Evolutionary conservation across 805 yeast species (phyloP).

Genomic region (Vanderwaltozyma yarrowii): DNA sequence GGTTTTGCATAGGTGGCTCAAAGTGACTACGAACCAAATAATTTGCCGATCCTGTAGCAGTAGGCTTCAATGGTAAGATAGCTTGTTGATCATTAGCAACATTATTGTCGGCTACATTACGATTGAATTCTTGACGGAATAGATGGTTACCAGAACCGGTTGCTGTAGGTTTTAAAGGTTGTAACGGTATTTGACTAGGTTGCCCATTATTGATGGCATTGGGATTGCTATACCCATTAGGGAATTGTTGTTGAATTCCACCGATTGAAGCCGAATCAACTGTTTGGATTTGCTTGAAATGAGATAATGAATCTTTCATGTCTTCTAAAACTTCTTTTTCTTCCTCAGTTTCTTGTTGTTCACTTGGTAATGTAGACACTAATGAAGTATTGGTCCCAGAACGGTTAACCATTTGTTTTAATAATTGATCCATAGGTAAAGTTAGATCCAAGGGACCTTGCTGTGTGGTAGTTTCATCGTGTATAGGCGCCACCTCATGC

Average conservation of each 20-base stretch:
- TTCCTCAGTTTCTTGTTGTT: conserved; percentile 39
- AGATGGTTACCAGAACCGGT: conserved; percentile 28
- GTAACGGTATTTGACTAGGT: conserved; percentile 15
- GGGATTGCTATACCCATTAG: background rate
- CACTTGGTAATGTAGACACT: conserved; percentile 24
- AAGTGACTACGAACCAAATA: conserved; percentile 27
- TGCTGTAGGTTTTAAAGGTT: conserved; percentile 28
- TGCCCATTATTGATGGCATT: background rate
- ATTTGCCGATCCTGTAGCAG: conserved; percentile 35
- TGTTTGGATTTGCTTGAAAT: conserved; percentile 60
- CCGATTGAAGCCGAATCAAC: conserved; percentile 46
- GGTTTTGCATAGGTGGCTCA: no score
- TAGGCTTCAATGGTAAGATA: conserved; percentile 27
- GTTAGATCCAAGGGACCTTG: conserved; percentile 41
- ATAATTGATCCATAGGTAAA: conserved; percentile 68
- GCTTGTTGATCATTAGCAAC: conserved; percentile 1
- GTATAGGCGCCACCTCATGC: conserved; percentile 9
- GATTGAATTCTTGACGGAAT: conserved; percentile 17
- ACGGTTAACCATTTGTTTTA: conserved; percentile 35
- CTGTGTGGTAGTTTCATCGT: conserved; percentile 9
- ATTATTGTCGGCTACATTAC: background rate
- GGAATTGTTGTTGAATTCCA: conserved; percentile 1
- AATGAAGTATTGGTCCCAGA: conserved; percentile 16
- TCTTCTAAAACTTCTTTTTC: conserved; percentile 65
- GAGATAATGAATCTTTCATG: conserved; percentile 64